A percentile compares a stretch with the other conserved stretches of the same genome.
Conservation (phyloP, 345 rosid species). For the Murraya paniculata region DNA sequence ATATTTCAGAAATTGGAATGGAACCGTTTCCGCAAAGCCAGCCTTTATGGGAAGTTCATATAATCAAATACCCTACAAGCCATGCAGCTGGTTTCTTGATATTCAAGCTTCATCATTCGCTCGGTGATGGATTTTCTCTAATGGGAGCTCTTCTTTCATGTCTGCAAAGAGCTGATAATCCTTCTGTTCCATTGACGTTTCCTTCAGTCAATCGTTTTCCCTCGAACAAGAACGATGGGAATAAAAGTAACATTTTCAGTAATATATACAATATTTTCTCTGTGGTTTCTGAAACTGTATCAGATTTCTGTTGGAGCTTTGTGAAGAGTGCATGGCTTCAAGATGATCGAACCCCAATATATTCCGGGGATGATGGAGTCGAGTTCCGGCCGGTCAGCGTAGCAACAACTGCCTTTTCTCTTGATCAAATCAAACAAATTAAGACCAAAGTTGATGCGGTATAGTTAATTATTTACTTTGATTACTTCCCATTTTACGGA, state of each 20-base stretch:
- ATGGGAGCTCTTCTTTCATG: slow-evolving; percentile 56
- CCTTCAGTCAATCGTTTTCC: slow-evolving; percentile 19
- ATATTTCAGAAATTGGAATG: slow-evolving; percentile 29
- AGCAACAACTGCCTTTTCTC: slow-evolving; percentile 32
- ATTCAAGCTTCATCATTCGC: slow-evolving; percentile 57
- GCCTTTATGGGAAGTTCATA: slow-evolving; percentile 53
- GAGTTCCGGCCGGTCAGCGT: slow-evolving; percentile 28
- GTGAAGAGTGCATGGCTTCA: slow-evolving; percentile 32
- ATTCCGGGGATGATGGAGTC: slow-evolving; percentile 28
- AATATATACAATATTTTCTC: not conserved
- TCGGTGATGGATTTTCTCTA: slow-evolving; percentile 52
- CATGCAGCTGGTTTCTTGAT: slow-evolving; percentile 26
- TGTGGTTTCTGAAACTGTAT: slow-evolving; percentile 20
- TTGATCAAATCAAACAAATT: slow-evolving; percentile 34
- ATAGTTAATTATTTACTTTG: not conserved
- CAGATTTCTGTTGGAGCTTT: slow-evolving; percentile 40
- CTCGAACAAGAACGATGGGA: not conserved
- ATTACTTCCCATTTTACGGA: not conserved
- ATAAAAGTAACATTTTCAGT: not conserved
- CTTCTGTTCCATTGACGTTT: slow-evolving; percentile 42
- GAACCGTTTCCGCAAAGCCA: slow-evolving; percentile 28
- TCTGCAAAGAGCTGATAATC: slow-evolving; percentile 46
- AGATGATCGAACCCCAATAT: slow-evolving; percentile 34
- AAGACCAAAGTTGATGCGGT: slow-evolving; percentile 31
- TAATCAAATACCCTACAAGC: slow-evolving; percentile 38